Evolutionary conservation across 257 asterid genomes (phyloP).

Genomic region (Solanum rostratum): DNA sequence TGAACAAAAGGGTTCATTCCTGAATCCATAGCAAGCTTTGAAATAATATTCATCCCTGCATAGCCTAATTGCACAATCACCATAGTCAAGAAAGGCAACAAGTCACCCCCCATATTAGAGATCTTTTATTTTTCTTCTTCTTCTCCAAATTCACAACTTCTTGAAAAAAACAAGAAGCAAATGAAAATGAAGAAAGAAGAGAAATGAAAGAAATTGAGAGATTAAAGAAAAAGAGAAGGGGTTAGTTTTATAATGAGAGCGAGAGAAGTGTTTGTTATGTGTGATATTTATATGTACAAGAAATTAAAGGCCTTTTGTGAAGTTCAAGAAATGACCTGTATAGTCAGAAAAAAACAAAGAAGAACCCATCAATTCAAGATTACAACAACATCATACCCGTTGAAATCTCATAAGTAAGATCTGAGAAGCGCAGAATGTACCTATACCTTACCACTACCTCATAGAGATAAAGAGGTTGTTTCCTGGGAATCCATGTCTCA

Average conservation of each 20-base stretch:
- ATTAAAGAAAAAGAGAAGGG: not conserved
- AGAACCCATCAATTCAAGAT: too few species aligned
- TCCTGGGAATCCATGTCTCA: too few species aligned
- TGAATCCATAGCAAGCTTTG: conserved; percentile 81
- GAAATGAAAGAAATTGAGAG: not conserved
- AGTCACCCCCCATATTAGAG: conserved; percentile 20
- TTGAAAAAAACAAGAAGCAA: not conserved
- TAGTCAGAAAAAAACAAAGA: not conserved
- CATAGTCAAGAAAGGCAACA: conserved; percentile 52
- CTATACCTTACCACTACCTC: too few species aligned
- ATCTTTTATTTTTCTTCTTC: not conserved
- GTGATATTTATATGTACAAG: not conserved
- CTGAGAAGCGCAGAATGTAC: too few species aligned
- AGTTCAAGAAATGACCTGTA: conserved; percentile 12
- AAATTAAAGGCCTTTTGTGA: conserved; percentile 1
- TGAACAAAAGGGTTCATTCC: conserved; percentile 92
- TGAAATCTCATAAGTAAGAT: too few species aligned
- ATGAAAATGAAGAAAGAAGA: not conserved
- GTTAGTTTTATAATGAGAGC: conserved; percentile 5
- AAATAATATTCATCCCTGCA: conserved; percentile 77
- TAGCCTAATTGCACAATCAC: conserved; percentile 66
- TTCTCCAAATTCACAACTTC: conserved; percentile 2
- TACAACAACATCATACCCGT: too few species aligned
- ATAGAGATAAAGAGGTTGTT: too few species aligned
- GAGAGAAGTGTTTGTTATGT: not conserved